phyloP scores from a whole-genome alignment of 768 basidiomycete genomes.

The Cystobasidium tubakii region DNA sequence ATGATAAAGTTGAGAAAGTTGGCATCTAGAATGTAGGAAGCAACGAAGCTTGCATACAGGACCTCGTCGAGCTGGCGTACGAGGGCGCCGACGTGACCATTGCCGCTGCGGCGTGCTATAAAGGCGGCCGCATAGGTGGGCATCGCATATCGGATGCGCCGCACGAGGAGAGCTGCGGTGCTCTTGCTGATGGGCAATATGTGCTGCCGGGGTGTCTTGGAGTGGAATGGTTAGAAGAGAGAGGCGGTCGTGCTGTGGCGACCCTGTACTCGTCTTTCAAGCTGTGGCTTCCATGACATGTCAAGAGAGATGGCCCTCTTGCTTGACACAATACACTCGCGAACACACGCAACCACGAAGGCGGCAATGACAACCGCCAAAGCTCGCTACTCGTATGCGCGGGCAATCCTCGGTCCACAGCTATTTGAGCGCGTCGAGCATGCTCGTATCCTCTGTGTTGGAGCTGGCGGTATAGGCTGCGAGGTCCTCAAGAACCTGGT shows the following conservation, averaged over 20 bases:
- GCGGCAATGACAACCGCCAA: neutral
- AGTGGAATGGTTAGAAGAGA: neutral
- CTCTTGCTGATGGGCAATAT: neutral
- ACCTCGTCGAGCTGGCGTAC: conserved; percentile 14
- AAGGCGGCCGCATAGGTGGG: conserved; percentile 4
- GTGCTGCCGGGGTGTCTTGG: neutral
- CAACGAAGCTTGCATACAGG: conserved; percentile 17
- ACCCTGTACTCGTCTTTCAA: too few species aligned
- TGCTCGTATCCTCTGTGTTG: conserved; percentile 67
- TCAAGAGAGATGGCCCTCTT: neutral
- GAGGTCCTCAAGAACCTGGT: conserved; percentile 95
- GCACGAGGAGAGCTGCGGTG: neutral
- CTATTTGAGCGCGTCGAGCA: conserved; percentile 54
- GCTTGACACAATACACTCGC: neutral
- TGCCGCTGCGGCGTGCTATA: conserved; percentile 16
- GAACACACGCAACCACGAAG: neutral
- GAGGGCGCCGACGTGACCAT: conserved; percentile 1
- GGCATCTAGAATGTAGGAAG: conserved; percentile 25
- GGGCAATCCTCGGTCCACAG: conserved; percentile 72
- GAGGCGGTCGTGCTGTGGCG: too few species aligned
- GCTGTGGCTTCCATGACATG: neutral
- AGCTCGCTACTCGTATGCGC: conserved; percentile 55
- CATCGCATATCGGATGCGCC: neutral
- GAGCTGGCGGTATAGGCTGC: conserved; percentile 75
- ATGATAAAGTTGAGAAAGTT: conserved; percentile 27